These are phyloP conservation scores for Lablab purpureus DNA, from an alignment of 306 rosid species.

Conservation along the genomic window DNA sequence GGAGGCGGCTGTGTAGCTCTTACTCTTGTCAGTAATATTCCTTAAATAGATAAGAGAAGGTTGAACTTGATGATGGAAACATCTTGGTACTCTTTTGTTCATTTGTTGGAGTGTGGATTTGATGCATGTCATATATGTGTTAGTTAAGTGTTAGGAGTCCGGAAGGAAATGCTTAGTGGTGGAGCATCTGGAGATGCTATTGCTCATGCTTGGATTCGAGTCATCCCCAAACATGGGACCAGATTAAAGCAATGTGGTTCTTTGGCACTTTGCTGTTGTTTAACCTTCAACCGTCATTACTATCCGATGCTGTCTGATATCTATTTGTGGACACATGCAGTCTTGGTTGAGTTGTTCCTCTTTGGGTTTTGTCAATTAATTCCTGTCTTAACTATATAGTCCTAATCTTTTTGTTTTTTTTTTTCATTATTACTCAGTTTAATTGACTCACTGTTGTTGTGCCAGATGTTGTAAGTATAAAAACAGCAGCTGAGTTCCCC, in stretches of 20 bases:
- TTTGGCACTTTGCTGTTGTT: not conserved
- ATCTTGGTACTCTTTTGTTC: not conserved
- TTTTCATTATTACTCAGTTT: slow-evolving; percentile 37
- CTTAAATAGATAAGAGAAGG: not conserved
- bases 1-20: not conserved
- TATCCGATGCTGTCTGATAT: not conserved
- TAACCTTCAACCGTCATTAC: not conserved
- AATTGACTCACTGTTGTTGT: slow-evolving; percentile 40
- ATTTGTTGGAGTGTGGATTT: slow-evolving; percentile 9
- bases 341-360: not conserved
- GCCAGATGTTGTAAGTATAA: slow-evolving; percentile 61
- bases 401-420: not conserved
- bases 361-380: slow-evolving; percentile 15
- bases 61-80: not conserved
- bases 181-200: slow-evolving; percentile 1
- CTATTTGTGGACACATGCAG: not conserved
- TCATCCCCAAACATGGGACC: not conserved
- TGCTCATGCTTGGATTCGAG: not conserved
- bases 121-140: not conserved
- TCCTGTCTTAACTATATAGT: not conserved
- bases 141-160: not conserved
- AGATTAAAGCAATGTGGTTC: slow-evolving; percentile 2
- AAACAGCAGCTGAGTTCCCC: slow-evolving; percentile 53
- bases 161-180: slow-evolving; percentile 20
- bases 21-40: not conserved